Evolutionary conservation across 805 yeast species (phyloP), one percentile per base, ranked within the genome.

Genomic region (Kuraishia molischiana): DNA sequence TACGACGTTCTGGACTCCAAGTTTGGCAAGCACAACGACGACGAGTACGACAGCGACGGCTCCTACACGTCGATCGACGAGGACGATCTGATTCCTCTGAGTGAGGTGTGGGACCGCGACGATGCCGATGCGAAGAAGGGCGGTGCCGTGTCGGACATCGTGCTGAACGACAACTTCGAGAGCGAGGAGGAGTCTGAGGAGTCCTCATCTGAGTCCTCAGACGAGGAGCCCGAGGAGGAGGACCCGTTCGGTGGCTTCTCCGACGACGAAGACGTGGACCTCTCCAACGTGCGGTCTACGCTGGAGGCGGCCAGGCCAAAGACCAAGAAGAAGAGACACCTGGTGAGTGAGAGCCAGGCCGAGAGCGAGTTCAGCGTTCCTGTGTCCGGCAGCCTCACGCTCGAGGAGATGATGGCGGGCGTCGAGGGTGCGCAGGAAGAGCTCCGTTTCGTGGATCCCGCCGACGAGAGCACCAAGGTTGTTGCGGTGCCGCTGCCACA

Each of bases 71-170:
- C 89, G 51, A 67, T 83, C 32, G 95, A 85, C 49, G 95, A 85
- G 52, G 64, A 58, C 22, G 83, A 85, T 46, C 66, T 87, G 38
- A 69, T 82, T 41, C 74, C 94, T 0, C 64, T 87, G 29, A 81
- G 95, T n/a, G 87, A 79, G 47, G 87, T 85, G 3, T 86, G 95
- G 95, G 96, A 83, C 51, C 58, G 76, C 58, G 92, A 85, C 53
- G 85, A 79, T 24, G 60, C 55, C 21, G 79, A 73, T 41, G 44
- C 52, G 37, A 52, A 46, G 36, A 34, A 35, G 17, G 19, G 46
- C 8, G 52, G 45, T n/a, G 24, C 46, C 9, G 38, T 45, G 17
- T 48, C 51, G 10, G 52, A 52, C 35, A 51, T 55, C 11, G 62
- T 49, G 9, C 53, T 53, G 9, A 46, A 51, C 14, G 59, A 52